Base-by-base conservation (phyloP, 805 yeast genomes). In the Starmerella floris region DNA sequence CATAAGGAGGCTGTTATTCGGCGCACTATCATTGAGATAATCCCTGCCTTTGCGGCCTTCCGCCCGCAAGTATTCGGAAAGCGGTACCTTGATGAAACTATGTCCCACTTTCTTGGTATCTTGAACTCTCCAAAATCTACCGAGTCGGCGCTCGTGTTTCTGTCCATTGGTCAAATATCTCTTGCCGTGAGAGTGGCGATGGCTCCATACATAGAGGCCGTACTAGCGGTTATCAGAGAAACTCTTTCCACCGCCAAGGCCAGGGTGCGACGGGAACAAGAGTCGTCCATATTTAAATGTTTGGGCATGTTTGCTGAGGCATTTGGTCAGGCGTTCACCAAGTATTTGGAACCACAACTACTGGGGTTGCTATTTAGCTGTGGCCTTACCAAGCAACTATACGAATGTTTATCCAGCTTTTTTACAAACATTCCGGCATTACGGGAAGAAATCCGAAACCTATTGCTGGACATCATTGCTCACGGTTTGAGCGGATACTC, bases 291-390 rank as follows among this genome's bases (percentile, higher is more conserved):
- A 19, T 88, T 87, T 55, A 83, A 81, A 52, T 91, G 97, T 58
- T 70, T 88, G 35, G 83, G 93, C 0, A 81, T 83, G 61, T 63
- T 91, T 30, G 87, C 95, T 0, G 70, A 72, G 22, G 88, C 97
- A 0, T 83, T 88, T 15, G 96, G 96, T 0, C 93, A 95, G 11
- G 94, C 95, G 0, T 66, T 88, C 43, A 83, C 95, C 0, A 91
- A 88, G 56, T 85, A 83, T 57, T 64, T 91, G 42, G 87, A 84
- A 50, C 72, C 79, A 48, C 94, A 83, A 54, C 70, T 88, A 20
- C 63, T 88, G 40, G 87, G 80, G 51, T 68, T 82, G 62, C 72
- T 88, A 63, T 69, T 88, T 52, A 72, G 78, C 37, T 84, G 95
- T 47, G 82, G 95, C 0, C 69, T 88, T 41, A 79, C 84, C n/a